Percentiles rank a stretch among this genome's conserved stretches.
Conservation (phyloP, 768 basidiomycete species). For the Leccinum imitatum region DNA sequence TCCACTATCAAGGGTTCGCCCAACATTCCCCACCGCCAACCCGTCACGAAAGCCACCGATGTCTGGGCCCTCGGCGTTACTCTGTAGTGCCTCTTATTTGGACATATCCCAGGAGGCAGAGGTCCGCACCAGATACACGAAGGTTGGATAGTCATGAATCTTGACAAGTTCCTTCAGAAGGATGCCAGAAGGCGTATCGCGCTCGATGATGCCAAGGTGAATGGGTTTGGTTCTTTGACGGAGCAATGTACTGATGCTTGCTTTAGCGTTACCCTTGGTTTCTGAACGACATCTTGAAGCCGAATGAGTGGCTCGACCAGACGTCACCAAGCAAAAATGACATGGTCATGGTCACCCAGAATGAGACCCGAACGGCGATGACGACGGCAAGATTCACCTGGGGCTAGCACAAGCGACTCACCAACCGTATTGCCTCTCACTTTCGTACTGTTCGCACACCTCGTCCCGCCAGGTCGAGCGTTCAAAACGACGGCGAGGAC, state of each 20-base stretch:
- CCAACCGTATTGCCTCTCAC: constrained; percentile 47
- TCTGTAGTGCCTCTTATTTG: constrained; percentile 91
- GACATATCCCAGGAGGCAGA: constrained; percentile 74
- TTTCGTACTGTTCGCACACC: constrained; percentile 42
- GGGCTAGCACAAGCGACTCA: constrained; percentile 49
- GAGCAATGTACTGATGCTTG: constrained; percentile 2
- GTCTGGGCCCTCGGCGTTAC: constrained; percentile 98
- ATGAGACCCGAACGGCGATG: constrained; percentile 77
- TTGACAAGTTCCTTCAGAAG: constrained; percentile 81
- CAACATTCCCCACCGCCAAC: constrained; percentile 36
- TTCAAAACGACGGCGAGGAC: constrained; percentile 20
- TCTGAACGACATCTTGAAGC: constrained; percentile 61
- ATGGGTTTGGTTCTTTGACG: constrained; percentile 10
- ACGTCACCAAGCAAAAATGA: constrained; percentile 52
- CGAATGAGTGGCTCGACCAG: constrained; percentile 66
- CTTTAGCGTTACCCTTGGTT: constrained; percentile 64
- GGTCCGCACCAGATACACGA: constrained; percentile 45
- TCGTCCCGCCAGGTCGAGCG: constrained; percentile 16
- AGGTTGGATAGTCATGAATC: constrained; percentile 61
- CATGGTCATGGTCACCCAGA: constrained; percentile 63
- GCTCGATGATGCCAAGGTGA: constrained; percentile 80
- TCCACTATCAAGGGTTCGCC: constrained; percentile 29
- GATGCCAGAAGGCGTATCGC: constrained; percentile 71
- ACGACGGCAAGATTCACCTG: constrained; percentile 62
- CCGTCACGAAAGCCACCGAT: constrained; percentile 91